These are phyloP conservation scores for Pseudonitzschia delicatissima DNA, from an alignment of 108 stramenopile genomes.

Conservation along the genomic window DNA sequence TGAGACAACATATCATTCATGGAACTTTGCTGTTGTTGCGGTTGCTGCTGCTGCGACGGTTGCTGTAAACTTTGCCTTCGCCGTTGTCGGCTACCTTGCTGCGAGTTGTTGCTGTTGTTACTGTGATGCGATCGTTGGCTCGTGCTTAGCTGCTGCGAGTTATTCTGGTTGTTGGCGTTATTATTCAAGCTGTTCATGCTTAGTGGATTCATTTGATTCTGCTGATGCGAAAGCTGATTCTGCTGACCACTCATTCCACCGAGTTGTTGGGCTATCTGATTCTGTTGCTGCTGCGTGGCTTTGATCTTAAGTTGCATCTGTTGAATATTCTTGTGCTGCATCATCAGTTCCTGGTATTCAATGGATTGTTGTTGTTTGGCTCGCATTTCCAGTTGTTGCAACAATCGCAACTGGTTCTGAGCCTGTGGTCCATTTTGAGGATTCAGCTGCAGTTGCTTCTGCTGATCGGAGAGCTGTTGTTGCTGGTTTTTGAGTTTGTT, in stretches of 20 bases:
- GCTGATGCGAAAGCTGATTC: slow-evolving; percentile 48
- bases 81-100: background rate
- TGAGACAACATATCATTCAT: background rate
- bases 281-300: slow-evolving; percentile 45
- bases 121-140: slow-evolving; percentile 12
- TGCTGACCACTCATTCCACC: slow-evolving; percentile 45
- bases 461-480: slow-evolving; percentile 41
- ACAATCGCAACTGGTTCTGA: slow-evolving; percentile 32
- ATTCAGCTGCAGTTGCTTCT: slow-evolving; percentile 53
- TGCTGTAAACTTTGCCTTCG: slow-evolving; percentile 15
- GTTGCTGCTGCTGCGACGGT: slow-evolving; percentile 14
- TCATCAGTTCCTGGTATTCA: slow-evolving; percentile 35
- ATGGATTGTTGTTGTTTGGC: slow-evolving; percentile 20
- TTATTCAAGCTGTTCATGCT: background rate
- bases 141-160: slow-evolving; percentile 2
- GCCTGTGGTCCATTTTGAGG: slow-evolving; percentile 15
- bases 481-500: slow-evolving; percentile 46
- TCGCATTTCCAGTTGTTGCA: slow-evolving; percentile 39
- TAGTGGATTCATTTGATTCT: background rate
- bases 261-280: slow-evolving; percentile 11
- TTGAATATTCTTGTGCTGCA: slow-evolving; percentile 23
- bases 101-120: background rate
- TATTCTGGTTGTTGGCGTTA: background rate
- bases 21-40: background rate
- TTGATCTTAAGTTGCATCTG: slow-evolving; percentile 25